Conservation (phyloP, 2,329 filamentous ascomycete species). For the Aspergillus chevalieri region DNA sequence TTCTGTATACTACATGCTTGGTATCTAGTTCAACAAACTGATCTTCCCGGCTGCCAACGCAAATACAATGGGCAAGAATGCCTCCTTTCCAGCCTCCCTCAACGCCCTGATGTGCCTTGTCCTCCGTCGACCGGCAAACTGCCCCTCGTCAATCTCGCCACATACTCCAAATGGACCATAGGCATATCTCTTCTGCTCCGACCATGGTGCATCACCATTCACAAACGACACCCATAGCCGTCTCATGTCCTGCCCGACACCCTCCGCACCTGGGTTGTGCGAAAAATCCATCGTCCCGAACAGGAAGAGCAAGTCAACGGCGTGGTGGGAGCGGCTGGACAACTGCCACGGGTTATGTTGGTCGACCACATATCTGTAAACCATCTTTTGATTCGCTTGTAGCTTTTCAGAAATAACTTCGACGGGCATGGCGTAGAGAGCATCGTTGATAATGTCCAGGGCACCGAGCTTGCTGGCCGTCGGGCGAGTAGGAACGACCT, state of each 20-base stretch:
- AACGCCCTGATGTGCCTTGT: slow-evolving; percentile 25
- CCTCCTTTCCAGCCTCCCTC: slow-evolving; percentile 21
- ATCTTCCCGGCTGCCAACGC: slow-evolving; percentile 37
- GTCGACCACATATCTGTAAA: slow-evolving; percentile 40
- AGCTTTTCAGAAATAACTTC: slow-evolving; percentile 25
- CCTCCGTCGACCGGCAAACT: slow-evolving; percentile 30
- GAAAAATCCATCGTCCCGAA: slow-evolving; percentile 38
- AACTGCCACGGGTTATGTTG: slow-evolving; percentile 45
- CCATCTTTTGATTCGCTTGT: slow-evolving; percentile 17
- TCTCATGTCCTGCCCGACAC: slow-evolving; percentile 34
- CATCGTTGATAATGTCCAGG: slow-evolving; percentile 30
- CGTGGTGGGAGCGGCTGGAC: slow-evolving; percentile 43
- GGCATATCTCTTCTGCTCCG: slow-evolving; percentile 22
- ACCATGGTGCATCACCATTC: slow-evolving; percentile 33
- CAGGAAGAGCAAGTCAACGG: slow-evolving; percentile 42
- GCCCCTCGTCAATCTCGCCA: slow-evolving; percentile 24
- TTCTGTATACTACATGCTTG: too few species aligned
- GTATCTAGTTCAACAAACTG: slow-evolving; percentile 34
- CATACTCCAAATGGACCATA: slow-evolving; percentile 38
- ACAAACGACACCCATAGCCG: slow-evolving; percentile 38
- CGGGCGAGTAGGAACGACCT: slow-evolving; percentile 35
- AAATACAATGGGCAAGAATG: slow-evolving; percentile 26
- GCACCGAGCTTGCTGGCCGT: slow-evolving; percentile 38
- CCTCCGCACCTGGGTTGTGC: slow-evolving; percentile 28
- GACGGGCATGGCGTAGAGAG: slow-evolving; percentile 25